Percentiles rank a stretch among this genome's conserved stretches.
phyloP scores from a whole-genome alignment of 345 rosid genomes.

The Dipteronia dyeriana region DNA sequence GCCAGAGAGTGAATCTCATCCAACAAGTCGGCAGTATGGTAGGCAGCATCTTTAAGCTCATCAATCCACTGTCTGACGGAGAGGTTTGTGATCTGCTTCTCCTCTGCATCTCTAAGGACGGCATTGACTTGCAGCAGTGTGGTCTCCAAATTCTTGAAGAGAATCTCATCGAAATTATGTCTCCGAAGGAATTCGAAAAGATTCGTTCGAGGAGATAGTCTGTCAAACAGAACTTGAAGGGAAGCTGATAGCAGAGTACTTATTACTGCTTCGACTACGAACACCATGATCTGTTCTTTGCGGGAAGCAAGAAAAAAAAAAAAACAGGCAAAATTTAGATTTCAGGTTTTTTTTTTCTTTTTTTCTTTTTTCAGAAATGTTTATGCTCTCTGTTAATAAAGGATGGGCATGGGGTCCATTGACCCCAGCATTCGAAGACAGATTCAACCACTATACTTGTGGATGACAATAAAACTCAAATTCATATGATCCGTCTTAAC shows the following conservation, averaged over 20 bases:
- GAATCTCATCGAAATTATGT: background rate
- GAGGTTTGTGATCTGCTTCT: conserved; percentile 17
- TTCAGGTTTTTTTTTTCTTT: no score
- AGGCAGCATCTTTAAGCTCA: conserved; percentile 23
- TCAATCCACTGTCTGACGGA: conserved; percentile 16
- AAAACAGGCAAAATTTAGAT: no score
- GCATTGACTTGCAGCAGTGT: conserved; percentile 6
- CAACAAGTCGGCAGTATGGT: conserved; percentile 25
- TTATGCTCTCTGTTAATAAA: no score
- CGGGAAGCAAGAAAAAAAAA: no score
- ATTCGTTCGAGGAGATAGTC: conserved; percentile 4
- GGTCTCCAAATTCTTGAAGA: conserved; percentile 12
- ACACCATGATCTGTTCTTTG: background rate
- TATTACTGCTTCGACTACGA: background rate
- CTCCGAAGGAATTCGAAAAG: background rate
- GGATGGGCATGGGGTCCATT: no score
- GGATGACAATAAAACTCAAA: no score
- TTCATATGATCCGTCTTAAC: no score
- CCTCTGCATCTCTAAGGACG: conserved; percentile 20
- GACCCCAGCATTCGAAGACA: no score
- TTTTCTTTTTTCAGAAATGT: no score
- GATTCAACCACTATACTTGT: no score
- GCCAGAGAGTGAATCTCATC: conserved; percentile 11
- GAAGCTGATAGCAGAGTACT: conserved; percentile 16
- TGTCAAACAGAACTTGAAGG: conserved; percentile 19